phyloP scores from a whole-genome alignment of 2,329 filamentous ascomycete species.

The Exserohilum rostratum region DNA sequence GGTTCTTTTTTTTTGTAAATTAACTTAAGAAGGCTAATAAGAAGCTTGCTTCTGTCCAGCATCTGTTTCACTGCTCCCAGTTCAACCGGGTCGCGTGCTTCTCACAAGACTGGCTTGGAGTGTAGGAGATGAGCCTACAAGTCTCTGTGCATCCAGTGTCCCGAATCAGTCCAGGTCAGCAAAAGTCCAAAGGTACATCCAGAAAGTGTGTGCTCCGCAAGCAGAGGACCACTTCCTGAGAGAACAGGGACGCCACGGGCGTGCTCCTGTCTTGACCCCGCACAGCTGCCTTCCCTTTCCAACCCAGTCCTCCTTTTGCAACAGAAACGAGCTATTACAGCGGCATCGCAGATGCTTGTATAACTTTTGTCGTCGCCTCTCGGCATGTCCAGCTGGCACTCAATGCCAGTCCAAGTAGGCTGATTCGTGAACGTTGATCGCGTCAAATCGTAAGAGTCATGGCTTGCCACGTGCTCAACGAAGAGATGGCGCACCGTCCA shows the following conservation, averaged over 20 bases:
- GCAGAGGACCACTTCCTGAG: conserved; percentile 45
- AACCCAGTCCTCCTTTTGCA: conserved; percentile 24
- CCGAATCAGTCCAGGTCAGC: conserved; percentile 21
- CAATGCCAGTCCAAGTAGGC: conserved; percentile 47
- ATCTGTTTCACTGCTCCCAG: conserved; percentile 56
- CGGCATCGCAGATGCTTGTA: conserved; percentile 48
- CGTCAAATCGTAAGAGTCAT: conserved; percentile 40
- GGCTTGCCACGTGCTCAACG: conserved; percentile 46
- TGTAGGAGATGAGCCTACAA: conserved; percentile 63
- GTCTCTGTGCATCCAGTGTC: conserved; percentile 28
- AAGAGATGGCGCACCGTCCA: conserved; percentile 44
- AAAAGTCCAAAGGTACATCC: conserved; percentile 46
- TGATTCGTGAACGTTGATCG: conserved; percentile 35
- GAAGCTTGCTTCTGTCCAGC: conserved; percentile 56
- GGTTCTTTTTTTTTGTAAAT: conserved; percentile 41
- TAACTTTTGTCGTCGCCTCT: conserved; percentile 49
- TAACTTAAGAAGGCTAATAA: conserved; percentile 45
- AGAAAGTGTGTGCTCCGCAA: conserved; percentile 44
- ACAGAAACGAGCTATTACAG: conserved; percentile 42
- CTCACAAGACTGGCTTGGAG: conserved; percentile 54
- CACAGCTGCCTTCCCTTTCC: conserved; percentile 10
- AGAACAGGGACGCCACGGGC: conserved; percentile 39
- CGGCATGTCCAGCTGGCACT: conserved; percentile 47
- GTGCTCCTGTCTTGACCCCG: conserved; percentile 37
- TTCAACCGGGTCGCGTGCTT: conserved; percentile 39